Conservation (phyloP, 805 yeast genomes). For the Alloascoidea hylecoeti region DNA sequence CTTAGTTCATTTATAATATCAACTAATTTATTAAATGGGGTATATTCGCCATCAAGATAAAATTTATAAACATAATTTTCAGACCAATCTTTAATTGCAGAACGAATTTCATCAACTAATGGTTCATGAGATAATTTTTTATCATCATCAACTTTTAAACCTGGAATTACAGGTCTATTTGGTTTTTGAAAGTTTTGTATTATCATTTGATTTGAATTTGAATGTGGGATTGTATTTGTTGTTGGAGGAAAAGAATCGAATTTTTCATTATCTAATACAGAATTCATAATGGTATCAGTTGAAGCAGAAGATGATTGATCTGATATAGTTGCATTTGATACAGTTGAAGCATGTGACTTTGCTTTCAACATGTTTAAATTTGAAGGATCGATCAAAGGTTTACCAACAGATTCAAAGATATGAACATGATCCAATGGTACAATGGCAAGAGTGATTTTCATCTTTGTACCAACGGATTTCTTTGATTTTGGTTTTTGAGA, state of each 20-base stretch:
- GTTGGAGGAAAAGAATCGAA: neutral
- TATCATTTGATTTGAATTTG: no score
- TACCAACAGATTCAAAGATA: neutral
- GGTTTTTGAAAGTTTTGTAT: slow-evolving; percentile 7
- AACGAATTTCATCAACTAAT: slow-evolving; percentile 16
- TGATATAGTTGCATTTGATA: neutral
- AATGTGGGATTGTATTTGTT: no score
- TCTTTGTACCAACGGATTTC: neutral
- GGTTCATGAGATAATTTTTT: slow-evolving; percentile 12
- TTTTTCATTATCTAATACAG: neutral
- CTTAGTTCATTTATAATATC: slow-evolving; percentile 13
- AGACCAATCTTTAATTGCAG: slow-evolving; percentile 18
- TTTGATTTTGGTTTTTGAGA: neutral
- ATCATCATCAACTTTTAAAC: slow-evolving; percentile 11
- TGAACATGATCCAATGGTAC: neutral
- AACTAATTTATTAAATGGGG: slow-evolving; percentile 11
- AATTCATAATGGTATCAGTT: no score
- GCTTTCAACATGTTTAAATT: no score
- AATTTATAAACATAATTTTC: slow-evolving; percentile 13
- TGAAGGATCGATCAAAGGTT: neutral
- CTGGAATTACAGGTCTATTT: slow-evolving; percentile 12
- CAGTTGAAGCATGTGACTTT: no score
- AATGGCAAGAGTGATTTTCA: neutral
- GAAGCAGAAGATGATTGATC: no score
- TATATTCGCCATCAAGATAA: slow-evolving; percentile 13